phyloP scores from a whole-genome alignment of 2,329 filamentous ascomycete genomes.

The Exutisphaerella laricina region DNA sequence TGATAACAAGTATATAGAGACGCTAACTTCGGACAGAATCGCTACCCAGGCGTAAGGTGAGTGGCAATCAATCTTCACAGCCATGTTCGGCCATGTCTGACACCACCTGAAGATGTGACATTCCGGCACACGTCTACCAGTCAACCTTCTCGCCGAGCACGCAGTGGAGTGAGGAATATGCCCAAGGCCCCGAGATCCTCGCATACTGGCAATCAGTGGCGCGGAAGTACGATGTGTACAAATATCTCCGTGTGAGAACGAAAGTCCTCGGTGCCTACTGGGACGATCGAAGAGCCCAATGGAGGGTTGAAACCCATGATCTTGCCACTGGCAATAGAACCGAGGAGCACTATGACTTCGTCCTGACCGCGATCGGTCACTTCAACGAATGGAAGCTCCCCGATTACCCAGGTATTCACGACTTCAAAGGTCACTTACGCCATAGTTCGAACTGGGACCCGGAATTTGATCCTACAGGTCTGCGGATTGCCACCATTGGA shows the following conservation, averaged over 20 bases:
- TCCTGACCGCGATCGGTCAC: conserved; percentile 59
- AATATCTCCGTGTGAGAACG: conserved; percentile 51
- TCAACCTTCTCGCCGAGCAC: conserved; percentile 62
- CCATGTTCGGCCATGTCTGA: background rate
- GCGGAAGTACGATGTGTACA: conserved; percentile 59
- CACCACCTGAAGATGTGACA: conserved; percentile 50
- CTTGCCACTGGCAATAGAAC: conserved; percentile 15
- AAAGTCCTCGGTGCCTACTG: conserved; percentile 54
- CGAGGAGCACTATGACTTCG: conserved; percentile 52
- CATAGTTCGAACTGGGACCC: conserved; percentile 39
- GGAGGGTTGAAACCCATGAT: conserved; percentile 52
- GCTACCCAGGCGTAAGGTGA: conserved; percentile 17
- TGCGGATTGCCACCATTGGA: conserved; percentile 40
- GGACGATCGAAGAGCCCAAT: conserved; percentile 49
- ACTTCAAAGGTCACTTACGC: conserved; percentile 35
- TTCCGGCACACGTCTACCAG: conserved; percentile 66
- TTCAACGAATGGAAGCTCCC: conserved; percentile 63
- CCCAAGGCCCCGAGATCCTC: conserved; percentile 59
- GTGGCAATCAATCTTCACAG: background rate
- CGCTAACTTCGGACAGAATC: too few relatives aligned
- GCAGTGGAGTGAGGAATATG: conserved; percentile 64
- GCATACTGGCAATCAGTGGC: conserved; percentile 62
- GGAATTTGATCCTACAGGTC: conserved; percentile 31
- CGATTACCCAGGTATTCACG: conserved; percentile 46
- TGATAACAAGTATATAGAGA: too few relatives aligned